Base-by-base conservation (phyloP, 2,329 filamentous ascomycete genomes). In the Dactylellina drechsleri region DNA sequence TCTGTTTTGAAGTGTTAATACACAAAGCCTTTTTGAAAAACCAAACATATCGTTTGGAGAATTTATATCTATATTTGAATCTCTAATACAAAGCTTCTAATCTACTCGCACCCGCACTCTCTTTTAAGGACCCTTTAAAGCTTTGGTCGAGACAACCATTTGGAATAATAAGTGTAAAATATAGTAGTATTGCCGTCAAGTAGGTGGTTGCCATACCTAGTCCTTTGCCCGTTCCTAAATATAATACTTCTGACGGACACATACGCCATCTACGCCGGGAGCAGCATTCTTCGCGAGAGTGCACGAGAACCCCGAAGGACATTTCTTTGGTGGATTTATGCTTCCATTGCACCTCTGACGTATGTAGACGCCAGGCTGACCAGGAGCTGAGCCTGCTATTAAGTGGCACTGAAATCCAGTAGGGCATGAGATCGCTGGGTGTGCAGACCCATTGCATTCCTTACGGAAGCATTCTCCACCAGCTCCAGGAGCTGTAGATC, bases 361-460 rank as follows among this genome's bases (percentile, higher is more conserved):
- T 13, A 65, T 18, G 36, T 49, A 65, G 16, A 54, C 36, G 16
- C 60, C 60, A 26, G 47, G n/a, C 18, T 65, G 31, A 13, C 60
- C 60, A n/a, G 40, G 60, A 20, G 28, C 15, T 23, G 23, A 23
- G 15, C 36, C 20, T 4, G 18, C 28, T 7, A 2, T 13, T 13
- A 54, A 6, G 5, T 28, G 47, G 50, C 60, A 65, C 20, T 65
- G 10, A 20, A 54, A 65, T 20, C 49, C 60, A 2, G 40, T 31
- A 2, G 60, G 60, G 16, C 60, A 65, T 13, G 45, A 49, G 7
- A 43, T n/a, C 23, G 28, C 47, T 18, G 49, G 60, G n/a, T 43
- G 16, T 6, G 54, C 50, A 15, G 60, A 45, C 10, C 31, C 49
- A 31, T 65, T 65, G 36, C 60, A 65, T 31, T 10, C 54, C 31